These are phyloP conservation scores for Centaurea solstitialis DNA, from an alignment of 129 eudicot genomes.

Conservation along the genomic window DNA sequence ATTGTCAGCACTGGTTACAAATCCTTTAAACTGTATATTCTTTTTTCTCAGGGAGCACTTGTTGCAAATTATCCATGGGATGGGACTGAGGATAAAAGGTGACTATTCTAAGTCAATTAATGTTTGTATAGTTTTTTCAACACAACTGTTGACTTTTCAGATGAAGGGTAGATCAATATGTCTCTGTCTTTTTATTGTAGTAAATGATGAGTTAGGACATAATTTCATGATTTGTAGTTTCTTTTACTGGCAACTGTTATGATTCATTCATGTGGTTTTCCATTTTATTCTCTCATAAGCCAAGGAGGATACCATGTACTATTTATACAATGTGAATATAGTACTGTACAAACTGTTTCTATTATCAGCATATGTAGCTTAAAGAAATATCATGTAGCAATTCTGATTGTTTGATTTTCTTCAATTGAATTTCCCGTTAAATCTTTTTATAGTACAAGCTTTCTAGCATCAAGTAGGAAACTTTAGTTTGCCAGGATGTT, in stretches of 20 bases:
- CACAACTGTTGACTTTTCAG: background rate
- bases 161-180: background rate
- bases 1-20: background rate
- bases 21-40: slow-evolving; percentile 8
- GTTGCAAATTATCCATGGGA: slow-evolving; percentile 99
- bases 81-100: slow-evolving; percentile 78
- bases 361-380: background rate
- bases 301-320: background rate
- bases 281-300: background rate
- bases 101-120: slow-evolving; percentile 12
- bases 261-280: background rate
- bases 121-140: background rate
- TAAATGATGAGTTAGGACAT: background rate
- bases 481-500: background rate
- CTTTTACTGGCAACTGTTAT: slow-evolving; percentile 1
- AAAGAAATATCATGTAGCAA: background rate
- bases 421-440: background rate
- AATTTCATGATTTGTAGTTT: background rate
- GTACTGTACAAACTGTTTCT: background rate
- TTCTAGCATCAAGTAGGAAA: background rate
- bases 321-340: background rate
- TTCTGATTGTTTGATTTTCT: background rate
- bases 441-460: background rate
- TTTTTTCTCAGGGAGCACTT: slow-evolving; percentile 80
- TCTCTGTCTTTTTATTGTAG: background rate